A percentile compares a stretch with the other conserved stretches of the same genome.
Evolutionary conservation across 2,329 filamentous ascomycete genomes (phyloP).

Genomic region (Aspergillus sp.): DNA sequence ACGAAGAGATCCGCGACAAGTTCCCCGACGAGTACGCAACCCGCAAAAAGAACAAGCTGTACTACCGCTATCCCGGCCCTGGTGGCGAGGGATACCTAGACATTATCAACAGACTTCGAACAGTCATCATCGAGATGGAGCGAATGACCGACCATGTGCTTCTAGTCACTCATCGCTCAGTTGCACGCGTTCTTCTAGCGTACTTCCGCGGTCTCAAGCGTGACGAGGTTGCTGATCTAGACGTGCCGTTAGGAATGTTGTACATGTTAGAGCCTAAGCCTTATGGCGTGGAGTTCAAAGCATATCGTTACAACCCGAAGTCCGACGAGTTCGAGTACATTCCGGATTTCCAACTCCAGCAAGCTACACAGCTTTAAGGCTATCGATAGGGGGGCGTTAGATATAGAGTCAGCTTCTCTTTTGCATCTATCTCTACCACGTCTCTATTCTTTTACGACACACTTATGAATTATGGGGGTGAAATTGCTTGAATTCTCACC

Average conservation of each 20-base stretch:
- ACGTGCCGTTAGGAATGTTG: conserved; percentile 88
- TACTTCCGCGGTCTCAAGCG: conserved; percentile 94
- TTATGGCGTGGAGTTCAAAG: conserved; percentile 95
- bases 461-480: conserved; percentile 1
- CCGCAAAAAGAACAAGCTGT: conserved; percentile 81
- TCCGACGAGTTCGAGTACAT: conserved; percentile 80
- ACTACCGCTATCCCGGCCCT: conserved; percentile 93
- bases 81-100: conserved; percentile 96
- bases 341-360: conserved; percentile 74
- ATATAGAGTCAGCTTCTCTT: background rate
- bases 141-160: conserved; percentile 94
- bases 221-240: conserved; percentile 89
- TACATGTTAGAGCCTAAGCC: conserved; percentile 97
- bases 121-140: conserved; percentile 96
- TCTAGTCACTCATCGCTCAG: conserved; percentile 87
- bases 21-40: conserved; percentile 79
- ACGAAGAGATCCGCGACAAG: conserved; percentile 79
- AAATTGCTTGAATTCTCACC: background rate
- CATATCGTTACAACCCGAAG: conserved; percentile 82
- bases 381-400: background rate
- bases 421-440: background rate
- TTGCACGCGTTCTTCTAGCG: conserved; percentile 87
- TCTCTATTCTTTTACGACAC: conserved; percentile 1
- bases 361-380: conserved; percentile 31
- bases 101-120: conserved; percentile 89